Evolutionary conservation across 2,329 filamentous ascomycete genomes (phyloP).

Genomic region (Neonectria coccinea): DNA sequence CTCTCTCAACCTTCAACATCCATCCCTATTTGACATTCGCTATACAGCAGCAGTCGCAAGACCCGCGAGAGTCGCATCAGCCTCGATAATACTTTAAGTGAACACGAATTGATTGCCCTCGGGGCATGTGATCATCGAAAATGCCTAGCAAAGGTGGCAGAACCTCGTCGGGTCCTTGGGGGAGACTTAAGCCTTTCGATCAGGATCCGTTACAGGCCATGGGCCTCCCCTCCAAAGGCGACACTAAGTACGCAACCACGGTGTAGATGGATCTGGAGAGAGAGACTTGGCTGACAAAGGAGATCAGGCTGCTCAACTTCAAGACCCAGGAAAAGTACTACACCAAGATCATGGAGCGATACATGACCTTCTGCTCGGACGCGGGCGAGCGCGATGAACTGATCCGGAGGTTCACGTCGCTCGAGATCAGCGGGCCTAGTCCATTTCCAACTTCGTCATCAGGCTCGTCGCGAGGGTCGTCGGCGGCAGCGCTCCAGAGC

Average conservation of each 20-base stretch:
- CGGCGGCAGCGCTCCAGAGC: conserved; percentile 36
- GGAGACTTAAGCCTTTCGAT: conserved; percentile 78
- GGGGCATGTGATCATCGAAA: conserved; percentile 17
- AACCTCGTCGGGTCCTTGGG: conserved; percentile 69
- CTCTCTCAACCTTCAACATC: conserved; percentile 16
- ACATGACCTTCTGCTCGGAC: conserved; percentile 88
- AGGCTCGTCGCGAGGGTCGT: conserved; percentile 25
- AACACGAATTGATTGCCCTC: not conserved
- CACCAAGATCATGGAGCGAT: conserved; percentile 86
- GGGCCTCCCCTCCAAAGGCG: conserved; percentile 91
- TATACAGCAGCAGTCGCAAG: not conserved
- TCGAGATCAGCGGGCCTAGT: conserved; percentile 51
- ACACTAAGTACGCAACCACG: conserved; percentile 73
- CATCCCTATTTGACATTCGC: conserved; percentile 10
- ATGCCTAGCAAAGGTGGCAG: conserved; percentile 50
- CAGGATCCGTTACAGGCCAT: conserved; percentile 83
- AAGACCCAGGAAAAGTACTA: conserved; percentile 89
- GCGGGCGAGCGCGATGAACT: conserved; percentile 78
- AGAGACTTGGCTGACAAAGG: conserved; percentile 17
- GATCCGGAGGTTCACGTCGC: conserved; percentile 77
- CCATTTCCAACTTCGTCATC: conserved; percentile 17
- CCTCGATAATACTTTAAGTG: not conserved
- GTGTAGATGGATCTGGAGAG: too few relatives aligned
- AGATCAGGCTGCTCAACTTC: conserved; percentile 73
- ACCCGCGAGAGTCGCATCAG: not conserved